Evolutionary conservation across 2,329 filamentous ascomycete species (phyloP), one percentile per base, ranked within the genome.

Genomic region (Trichoderma asperellum): DNA sequence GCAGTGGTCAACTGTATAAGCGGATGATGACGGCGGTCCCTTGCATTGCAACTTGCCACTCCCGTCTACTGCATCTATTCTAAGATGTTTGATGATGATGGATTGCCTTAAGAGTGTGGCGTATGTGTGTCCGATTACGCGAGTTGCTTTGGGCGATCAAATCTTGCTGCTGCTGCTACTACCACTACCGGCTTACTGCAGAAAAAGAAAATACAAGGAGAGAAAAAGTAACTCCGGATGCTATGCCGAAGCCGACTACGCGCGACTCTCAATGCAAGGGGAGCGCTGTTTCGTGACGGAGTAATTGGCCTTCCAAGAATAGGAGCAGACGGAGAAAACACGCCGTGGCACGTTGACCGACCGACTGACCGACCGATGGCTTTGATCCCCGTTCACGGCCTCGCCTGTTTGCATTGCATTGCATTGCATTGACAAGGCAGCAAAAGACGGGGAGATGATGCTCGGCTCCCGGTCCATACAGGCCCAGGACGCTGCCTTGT

Each of bases 41-140:
- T 63, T 55, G 60, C 47, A 43, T 63, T 40, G 60, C 32, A 56
- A 56, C 53, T 65, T 52, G 62, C 62, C 62, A 65, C 62, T 56
- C 49, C 62, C 14, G 60, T 49, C 34, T 24, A 24, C 24, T 24
- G 3, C 27, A 2, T 12, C 27, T 29, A 55, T 55, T 55, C 16
- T 35, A 16, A 40, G 27, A 64, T 49, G 47, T 49, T 49, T 24
- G 47, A 49, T 24, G 47, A 49, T 24, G 47, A 49, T 49, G 47
- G 16, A 27, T 40, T 53, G 60, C 34, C 47, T 24, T 29, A 29
- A 32, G n/a, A 18, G 18, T 53, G 60, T 14, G 29, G 29, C 21
- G 47, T 5, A 43, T 8, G 32, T 37, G 47, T 24, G 21, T 37
- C 7, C 34, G 43, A 53, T 32, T 53, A 55, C 47, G 60, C 47